Evolutionary conservation across 2,329 filamentous ascomycete genomes (phyloP).

Genomic region (Stagonosporopsis vannaccii): DNA sequence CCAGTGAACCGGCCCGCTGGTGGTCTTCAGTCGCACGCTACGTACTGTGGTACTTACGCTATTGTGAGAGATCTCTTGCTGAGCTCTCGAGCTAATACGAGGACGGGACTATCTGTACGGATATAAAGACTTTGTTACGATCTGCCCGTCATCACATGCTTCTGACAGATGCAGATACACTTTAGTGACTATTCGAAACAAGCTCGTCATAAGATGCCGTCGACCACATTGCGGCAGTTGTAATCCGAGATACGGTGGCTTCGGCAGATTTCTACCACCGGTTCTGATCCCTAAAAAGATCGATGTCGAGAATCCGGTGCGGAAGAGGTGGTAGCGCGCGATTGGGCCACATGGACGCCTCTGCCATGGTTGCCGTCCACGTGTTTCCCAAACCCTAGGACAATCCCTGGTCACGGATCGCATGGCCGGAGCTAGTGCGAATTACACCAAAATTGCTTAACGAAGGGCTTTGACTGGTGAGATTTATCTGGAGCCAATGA

Average conservation of each 20-base stretch:
- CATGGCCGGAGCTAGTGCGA: background rate
- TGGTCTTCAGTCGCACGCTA: background rate
- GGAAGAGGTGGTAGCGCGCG: background rate
- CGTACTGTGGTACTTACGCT: background rate
- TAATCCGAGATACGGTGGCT: background rate
- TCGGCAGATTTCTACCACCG: background rate
- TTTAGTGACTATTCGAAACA: background rate
- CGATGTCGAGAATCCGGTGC: background rate
- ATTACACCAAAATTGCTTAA: background rate
- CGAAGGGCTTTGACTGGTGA: background rate
- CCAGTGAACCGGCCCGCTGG: background rate
- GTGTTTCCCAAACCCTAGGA: background rate
- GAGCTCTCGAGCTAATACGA: background rate
- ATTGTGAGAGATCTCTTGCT: background rate
- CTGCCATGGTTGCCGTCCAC: conserved; percentile 3
- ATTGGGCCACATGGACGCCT: conserved; percentile 3
- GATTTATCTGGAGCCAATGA: background rate
- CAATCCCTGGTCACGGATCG: background rate
- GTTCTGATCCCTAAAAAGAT: background rate
- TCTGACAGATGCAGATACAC: background rate
- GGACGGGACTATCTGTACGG: background rate
- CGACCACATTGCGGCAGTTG: background rate
- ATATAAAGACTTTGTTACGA: background rate
- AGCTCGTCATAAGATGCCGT: background rate
- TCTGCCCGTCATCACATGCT: background rate